phyloP scores from a whole-genome alignment of 768 basidiomycete species.

The Tremella mesenterica region DNA sequence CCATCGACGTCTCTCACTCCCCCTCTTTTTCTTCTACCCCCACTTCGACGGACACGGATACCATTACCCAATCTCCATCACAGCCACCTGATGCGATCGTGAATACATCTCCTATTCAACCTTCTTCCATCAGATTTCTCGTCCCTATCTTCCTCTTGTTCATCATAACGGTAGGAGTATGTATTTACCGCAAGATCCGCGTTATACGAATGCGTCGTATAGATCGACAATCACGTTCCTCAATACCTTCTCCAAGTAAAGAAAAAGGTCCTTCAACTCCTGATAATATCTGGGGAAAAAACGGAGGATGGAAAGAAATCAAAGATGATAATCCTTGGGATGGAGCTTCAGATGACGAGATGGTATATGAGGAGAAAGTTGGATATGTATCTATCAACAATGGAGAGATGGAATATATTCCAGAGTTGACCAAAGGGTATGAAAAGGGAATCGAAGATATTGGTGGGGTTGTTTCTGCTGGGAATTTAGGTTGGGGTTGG shows the following conservation, averaged over 20 bases:
- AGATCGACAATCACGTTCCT: neutral
- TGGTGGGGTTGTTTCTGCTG: neutral
- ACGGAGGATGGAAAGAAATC: slow-evolving; percentile 11
- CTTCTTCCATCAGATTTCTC: slow-evolving; percentile 16
- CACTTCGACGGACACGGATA: neutral
- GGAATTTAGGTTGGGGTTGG: slow-evolving; percentile 13
- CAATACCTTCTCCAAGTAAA: neutral
- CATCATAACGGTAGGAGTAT: slow-evolving; percentile 16
- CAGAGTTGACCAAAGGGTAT: no score
- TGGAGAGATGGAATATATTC: no score
- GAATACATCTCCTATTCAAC: neutral
- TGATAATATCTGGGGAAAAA: neutral
- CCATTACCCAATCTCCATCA: neutral
- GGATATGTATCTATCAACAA: neutral
- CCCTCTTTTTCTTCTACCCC: no score
- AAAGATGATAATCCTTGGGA: slow-evolving; percentile 17
- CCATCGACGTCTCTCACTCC: no score
- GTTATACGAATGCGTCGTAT: slow-evolving; percentile 6
- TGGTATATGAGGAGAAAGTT: neutral
- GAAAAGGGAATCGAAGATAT: no score
- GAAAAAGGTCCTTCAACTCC: neutral
- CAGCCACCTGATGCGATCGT: neutral
- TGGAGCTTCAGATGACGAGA: slow-evolving; percentile 3
- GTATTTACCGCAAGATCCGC: slow-evolving; percentile 3
- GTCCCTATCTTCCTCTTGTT: slow-evolving; percentile 24